Evolutionary conservation across 2,329 filamentous ascomycete genomes (phyloP).

Genomic region (Pestalotiopsis sp.): DNA sequence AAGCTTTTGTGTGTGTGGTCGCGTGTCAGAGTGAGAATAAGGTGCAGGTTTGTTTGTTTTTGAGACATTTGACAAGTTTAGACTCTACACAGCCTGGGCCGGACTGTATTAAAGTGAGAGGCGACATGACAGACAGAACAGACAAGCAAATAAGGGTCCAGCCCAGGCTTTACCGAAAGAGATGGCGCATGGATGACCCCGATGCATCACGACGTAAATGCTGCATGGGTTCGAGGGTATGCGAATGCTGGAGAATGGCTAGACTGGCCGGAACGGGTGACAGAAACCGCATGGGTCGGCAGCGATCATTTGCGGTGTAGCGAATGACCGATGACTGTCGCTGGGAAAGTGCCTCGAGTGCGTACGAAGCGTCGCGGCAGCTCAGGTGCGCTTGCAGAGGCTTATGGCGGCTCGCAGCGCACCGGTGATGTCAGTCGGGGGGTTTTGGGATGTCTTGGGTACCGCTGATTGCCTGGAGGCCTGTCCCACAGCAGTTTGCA

Average conservation of each 20-base stretch:
- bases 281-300: not conserved
- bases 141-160: slow-evolving; percentile 11
- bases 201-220: slow-evolving; percentile 13
- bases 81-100: not conserved
- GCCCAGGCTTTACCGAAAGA: not conserved
- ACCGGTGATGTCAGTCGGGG: slow-evolving; percentile 13
- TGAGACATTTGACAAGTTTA: not conserved
- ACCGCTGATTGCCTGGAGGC: not conserved
- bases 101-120: not conserved
- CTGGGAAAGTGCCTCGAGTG: not conserved
- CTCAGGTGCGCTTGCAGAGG: slow-evolving; percentile 1
- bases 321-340: slow-evolving; percentile 8
- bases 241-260: not conserved
- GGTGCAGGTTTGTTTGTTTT: not conserved
- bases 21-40: not conserved
- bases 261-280: not conserved
- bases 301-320: slow-evolving; percentile 12
- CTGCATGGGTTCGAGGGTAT: slow-evolving; percentile 3
- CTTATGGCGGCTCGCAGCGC: not conserved
- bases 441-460: not conserved
- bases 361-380: not conserved
- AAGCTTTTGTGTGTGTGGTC: not conserved
- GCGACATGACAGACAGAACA: not conserved
- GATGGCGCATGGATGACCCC: not conserved
- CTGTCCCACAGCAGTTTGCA: not conserved